Base-by-base conservation (phyloP, 192 early-diverging fungal genomes). In the Gaertneriomyces sp. region DNA sequence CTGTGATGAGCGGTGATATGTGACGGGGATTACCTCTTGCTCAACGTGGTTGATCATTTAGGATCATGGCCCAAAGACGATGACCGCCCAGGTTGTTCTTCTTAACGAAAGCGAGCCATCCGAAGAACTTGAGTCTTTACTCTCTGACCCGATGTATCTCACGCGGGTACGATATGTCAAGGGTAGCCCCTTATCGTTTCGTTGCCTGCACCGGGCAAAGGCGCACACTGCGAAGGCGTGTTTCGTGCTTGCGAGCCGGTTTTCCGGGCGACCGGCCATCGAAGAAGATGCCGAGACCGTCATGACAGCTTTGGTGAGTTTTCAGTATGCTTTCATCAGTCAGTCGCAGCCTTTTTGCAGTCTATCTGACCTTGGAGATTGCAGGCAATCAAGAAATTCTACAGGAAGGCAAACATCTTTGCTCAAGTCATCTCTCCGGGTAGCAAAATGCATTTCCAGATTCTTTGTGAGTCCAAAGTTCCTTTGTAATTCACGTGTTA, bases 371-470 rank as follows among this genome's bases (percentile, higher is more conserved):
- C 38, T n/a, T 49, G 16, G 14, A 38, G 33, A 5, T 16, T 0
- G 4, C 47, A 63, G 61, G 44, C 87, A 1, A 72, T 89, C 61
- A 87, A 86, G 72, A 89, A 89, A 70, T 89, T 79, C 71, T 68
- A 85, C 51, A 73, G 49, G 5, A 25, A 41, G 4, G 11, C 74
- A 7, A 62, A 56, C 16, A 55, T 79, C 59, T 75, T 69, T 60
- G 82, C 79, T 10, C 88, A 90, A 60, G 82, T 89, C 17, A 63
- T 86, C 53, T 57, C 88, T 42, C 89, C 89, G n/a, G 81, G 87
- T 20, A 89, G 89, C 56, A 81, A 84, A 42, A 71, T 79, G 61
- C 89, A 91, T 66, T 78, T 91, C 72, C 81, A 89, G 70, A 79
- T 78, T 47, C 57, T 90, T 60, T 73, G 72, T 73, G 33, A 16